These are phyloP conservation scores for Tilletia horrida DNA, from an alignment of 1,284 basidiomycete species.

Conservation along the genomic window DNA sequence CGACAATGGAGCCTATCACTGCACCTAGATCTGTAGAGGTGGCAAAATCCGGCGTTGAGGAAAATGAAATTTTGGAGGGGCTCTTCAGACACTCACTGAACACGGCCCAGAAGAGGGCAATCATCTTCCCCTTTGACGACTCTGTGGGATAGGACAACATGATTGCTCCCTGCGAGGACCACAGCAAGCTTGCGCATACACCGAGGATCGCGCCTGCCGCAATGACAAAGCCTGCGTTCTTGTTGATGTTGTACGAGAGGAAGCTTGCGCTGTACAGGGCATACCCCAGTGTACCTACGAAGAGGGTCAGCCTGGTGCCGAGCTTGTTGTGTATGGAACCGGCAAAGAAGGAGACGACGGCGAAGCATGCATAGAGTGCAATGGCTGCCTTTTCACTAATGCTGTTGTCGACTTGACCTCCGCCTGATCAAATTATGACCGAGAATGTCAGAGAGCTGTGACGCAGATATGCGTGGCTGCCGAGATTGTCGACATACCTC, in stretches of 20 bases:
- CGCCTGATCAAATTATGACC: neutral
- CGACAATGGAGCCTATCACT: conserved; percentile 67
- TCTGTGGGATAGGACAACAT: conserved; percentile 75
- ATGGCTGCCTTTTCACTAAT: conserved; percentile 28
- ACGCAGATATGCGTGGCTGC: too few species aligned
- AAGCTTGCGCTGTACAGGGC: conserved; percentile 69
- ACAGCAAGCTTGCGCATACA: conserved; percentile 73
- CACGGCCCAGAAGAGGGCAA: conserved; percentile 14
- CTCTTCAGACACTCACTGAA: conserved; percentile 13
- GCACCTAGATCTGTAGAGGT: conserved; percentile 65
- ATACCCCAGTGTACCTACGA: conserved; percentile 63
- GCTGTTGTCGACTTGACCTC: conserved; percentile 13
- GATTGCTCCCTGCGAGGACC: conserved; percentile 66
- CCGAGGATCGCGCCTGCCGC: conserved; percentile 75
- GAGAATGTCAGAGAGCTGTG: neutral
- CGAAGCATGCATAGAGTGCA: conserved; percentile 48
- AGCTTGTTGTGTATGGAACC: conserved; percentile 66
- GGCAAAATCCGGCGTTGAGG: neutral
- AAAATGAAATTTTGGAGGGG: neutral
- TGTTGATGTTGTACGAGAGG: conserved; percentile 58
- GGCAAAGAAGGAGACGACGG: conserved; percentile 59
- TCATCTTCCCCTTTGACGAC: conserved; percentile 66
- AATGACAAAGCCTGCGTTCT: conserved; percentile 59
- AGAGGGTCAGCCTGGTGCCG: conserved; percentile 69
- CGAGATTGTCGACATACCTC: conserved; percentile 10